phyloP scores from a whole-genome alignment of 306 rosid species.

The Cucumis sativus region DNA sequence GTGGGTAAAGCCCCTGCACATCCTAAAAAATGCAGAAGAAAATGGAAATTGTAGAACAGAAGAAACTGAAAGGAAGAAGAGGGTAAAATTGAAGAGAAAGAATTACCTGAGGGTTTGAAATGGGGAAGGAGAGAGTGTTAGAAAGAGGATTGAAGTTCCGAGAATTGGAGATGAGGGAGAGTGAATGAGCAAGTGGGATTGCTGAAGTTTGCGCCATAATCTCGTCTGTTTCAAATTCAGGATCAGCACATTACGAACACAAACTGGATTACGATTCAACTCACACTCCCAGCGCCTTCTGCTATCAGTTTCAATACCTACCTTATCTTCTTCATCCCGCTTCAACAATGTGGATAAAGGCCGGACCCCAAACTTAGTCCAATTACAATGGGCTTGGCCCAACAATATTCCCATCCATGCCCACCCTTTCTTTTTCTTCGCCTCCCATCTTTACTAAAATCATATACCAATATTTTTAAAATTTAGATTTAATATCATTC shows the following conservation, averaged over 20 bases:
- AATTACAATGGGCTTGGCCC: background rate
- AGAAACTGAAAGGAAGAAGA: background rate
- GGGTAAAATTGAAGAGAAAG: background rate
- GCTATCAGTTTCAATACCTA: background rate
- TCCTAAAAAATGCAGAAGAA: background rate
- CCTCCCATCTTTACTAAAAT: too few relatives aligned
- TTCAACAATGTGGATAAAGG: background rate
- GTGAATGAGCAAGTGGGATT: slow-evolving; percentile 62
- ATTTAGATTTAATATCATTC: too few relatives aligned
- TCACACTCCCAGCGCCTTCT: background rate
- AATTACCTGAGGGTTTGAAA: slow-evolving; percentile 34
- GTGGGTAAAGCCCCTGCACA: background rate
- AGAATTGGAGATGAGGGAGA: slow-evolving; percentile 41
- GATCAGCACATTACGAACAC: background rate
- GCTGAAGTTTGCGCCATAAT: slow-evolving; percentile 70
- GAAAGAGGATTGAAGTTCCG: slow-evolving; percentile 20
- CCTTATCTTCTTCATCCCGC: slow-evolving; percentile 1
- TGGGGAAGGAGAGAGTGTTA: slow-evolving; percentile 30
- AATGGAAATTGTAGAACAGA: background rate
- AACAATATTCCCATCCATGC: background rate
- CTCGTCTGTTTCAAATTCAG: background rate
- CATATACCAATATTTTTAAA: too few relatives aligned
- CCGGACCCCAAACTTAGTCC: background rate
- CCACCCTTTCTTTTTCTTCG: too few relatives aligned
- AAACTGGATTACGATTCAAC: too few relatives aligned